Evolutionary conservation across 2,329 filamentous ascomycete species (phyloP).

Genomic region (Scedosporium apiospermum): DNA sequence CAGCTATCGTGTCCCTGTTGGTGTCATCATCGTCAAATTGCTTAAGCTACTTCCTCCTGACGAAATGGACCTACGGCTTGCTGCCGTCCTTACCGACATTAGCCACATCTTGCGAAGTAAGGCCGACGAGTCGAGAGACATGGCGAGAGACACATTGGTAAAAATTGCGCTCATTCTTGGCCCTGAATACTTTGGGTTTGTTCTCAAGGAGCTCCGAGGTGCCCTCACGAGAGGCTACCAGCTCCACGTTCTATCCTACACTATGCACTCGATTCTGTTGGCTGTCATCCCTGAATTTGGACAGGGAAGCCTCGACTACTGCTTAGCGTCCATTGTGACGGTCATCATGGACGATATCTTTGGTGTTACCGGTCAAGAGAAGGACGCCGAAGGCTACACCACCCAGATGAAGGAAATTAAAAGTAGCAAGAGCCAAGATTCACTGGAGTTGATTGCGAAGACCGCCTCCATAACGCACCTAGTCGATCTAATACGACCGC

Average conservation of each 20-base stretch:
- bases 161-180: constrained; percentile 78
- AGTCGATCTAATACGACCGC: constrained; percentile 64
- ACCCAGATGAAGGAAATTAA: constrained; percentile 97
- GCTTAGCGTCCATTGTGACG: constrained; percentile 64
- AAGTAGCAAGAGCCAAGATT: constrained; percentile 95
- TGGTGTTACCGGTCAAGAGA: constrained; percentile 83
- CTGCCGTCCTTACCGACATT: constrained; percentile 80
- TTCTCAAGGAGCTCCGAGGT: constrained; percentile 81
- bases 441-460: constrained; percentile 85
- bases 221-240: constrained; percentile 83
- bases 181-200: constrained; percentile 75
- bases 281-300: constrained; percentile 61
- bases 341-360: constrained; percentile 98
- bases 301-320: constrained; percentile 84
- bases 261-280: constrained; percentile 83
- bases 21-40: constrained; percentile 80
- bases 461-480: constrained; percentile 68
- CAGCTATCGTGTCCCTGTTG: constrained; percentile 83
- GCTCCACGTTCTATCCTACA: constrained; percentile 89
- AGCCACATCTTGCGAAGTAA: constrained; percentile 88
- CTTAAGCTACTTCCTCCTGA: constrained; percentile 68
- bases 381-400: constrained; percentile 91
- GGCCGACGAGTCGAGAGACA: constrained; percentile 78
- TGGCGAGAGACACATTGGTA: constrained; percentile 78
- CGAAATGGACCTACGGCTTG: constrained; percentile 64